Evolutionary conservation across 139 green algal genomes (phyloP).

Genomic region (Coelastrella sp.): DNA sequence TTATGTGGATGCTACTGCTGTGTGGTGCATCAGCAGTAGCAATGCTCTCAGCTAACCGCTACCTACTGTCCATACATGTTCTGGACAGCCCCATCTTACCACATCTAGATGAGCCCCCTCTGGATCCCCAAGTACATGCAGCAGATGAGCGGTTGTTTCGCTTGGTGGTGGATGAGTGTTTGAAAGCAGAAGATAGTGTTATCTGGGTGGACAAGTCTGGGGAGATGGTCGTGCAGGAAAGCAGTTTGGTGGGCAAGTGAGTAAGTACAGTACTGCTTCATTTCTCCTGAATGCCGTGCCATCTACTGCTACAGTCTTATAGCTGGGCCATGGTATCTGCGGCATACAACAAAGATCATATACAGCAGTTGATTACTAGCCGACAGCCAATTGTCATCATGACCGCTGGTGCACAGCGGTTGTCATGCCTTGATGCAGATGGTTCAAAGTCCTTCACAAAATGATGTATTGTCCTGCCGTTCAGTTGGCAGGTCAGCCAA

Average conservation of each 20-base stretch:
- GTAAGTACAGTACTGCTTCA: neutral
- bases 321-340: too few relatives aligned
- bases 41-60: slow-evolving; percentile 5
- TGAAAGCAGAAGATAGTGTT: slow-evolving; percentile 14
- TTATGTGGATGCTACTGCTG: slow-evolving; percentile 1
- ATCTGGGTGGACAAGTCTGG: slow-evolving; percentile 12
- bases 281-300: neutral
- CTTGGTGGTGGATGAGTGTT: slow-evolving; percentile 17
- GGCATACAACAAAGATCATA: too few relatives aligned
- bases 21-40: slow-evolving; percentile 11
- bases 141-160: slow-evolving; percentile 22
- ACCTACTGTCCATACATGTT: neutral
- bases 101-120: neutral
- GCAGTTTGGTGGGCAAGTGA: neutral
- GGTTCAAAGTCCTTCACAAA: too few relatives aligned
- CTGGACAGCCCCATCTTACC: slow-evolving; percentile 9
- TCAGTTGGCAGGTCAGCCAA: too few relatives aligned
- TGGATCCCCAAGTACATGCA: neutral
- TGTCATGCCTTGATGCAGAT: too few relatives aligned
- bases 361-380: too few relatives aligned
- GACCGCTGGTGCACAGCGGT: too few relatives aligned
- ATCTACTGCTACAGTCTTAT: too few relatives aligned
- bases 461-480: too few relatives aligned
- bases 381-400: too few relatives aligned
- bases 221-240: slow-evolving; percentile 24